phyloP scores from a whole-genome alignment of 768 basidiomycete genomes.

The Boletales sp. region DNA sequence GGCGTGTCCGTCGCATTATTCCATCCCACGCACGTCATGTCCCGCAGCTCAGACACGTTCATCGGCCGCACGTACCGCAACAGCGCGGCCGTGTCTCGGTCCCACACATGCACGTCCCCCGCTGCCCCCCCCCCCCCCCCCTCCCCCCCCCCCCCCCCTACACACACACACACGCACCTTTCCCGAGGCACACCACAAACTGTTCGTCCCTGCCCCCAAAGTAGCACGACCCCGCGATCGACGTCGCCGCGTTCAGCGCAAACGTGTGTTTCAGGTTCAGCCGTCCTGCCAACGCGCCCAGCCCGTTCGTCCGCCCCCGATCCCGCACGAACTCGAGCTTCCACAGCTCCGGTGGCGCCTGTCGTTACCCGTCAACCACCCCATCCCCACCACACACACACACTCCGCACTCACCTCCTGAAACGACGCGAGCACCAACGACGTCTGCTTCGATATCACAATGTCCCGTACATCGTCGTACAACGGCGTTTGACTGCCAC shows the following conservation, averaged over 20 bases:
- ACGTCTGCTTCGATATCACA: constrained; percentile 40
- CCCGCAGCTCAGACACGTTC: constrained; percentile 44
- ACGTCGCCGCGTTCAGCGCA: constrained; percentile 54
- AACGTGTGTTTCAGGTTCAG: constrained; percentile 59
- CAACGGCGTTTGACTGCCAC: constrained; percentile 46
- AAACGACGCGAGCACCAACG: constrained; percentile 40
- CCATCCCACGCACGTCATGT: constrained; percentile 82
- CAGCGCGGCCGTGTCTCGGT: constrained; percentile 70
- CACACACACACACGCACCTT: constrained; percentile 43
- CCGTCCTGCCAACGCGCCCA: constrained; percentile 16
- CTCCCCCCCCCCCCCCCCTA: no score
- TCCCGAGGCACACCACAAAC: constrained; percentile 74
- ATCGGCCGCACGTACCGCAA: constrained; percentile 66
- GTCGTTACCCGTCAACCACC: neutral
- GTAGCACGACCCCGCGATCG: constrained; percentile 77
- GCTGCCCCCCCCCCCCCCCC: no score
- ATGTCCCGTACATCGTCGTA: constrained; percentile 53
- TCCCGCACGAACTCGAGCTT: constrained; percentile 62
- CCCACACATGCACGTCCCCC: constrained; percentile 85
- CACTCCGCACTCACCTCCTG: constrained; percentile 15
- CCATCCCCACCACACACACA: neutral
- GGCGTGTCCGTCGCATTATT: constrained; percentile 52
- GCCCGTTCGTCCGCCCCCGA: constrained; percentile 30
- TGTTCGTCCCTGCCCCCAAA: constrained; percentile 79
- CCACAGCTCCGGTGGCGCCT: constrained; percentile 78